Evolutionary conservation across 2,329 filamentous ascomycete species (phyloP), one percentile per base, ranked within the genome.

Genomic region (Trichoderma simmonsii): DNA sequence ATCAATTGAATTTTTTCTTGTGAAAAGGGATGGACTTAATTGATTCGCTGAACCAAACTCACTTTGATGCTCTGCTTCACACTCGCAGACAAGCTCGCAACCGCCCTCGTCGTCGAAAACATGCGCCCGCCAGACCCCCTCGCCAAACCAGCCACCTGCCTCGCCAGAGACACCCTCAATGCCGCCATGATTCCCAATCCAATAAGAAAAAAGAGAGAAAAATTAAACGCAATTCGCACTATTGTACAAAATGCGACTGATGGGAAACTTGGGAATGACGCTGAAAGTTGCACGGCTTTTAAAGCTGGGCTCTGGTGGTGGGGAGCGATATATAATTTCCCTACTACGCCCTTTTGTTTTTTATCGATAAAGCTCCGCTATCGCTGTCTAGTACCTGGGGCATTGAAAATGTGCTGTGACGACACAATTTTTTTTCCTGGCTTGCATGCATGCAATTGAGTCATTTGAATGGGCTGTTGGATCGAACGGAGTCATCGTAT

Each of bases 161-260:
- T 26, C 26, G 26, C 26, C 57, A 84, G 75, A 34, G 82, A 77
- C 43, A 81, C 73, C 74, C 81, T 82, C 74, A 83, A 76, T 74
- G 83, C 82, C 84, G 83, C 82, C 84, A 85, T 85, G 4, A 2
- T 32, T 43, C 9, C 18, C n/a, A 26, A 26, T 26, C 26, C 26
- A 26, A 26, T 26, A 26, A 26, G 26, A 26, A 26, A 26, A 26
- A 26, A 26, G 26, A 26, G 26, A 26, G 26, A 26, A 26, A 26
- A 26, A 26, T 26, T 26, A 26, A 26, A 26, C 28, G n/a, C 18
- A 7, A 34, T 39, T 39, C 36, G 15, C 6, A 18, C 15, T n/a
- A 18, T 43, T n/a, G 39, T 43, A 43, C 39, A 3, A 39, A 43
- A n/a, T n/a, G 39, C 39, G 26, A 26, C 26, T 26, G 26, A 26